A percentile compares a stretch with the other conserved stretches of the same genome.
phyloP scores from a whole-genome alignment of 257 asterid genomes.

The Fraxinus americana region DNA sequence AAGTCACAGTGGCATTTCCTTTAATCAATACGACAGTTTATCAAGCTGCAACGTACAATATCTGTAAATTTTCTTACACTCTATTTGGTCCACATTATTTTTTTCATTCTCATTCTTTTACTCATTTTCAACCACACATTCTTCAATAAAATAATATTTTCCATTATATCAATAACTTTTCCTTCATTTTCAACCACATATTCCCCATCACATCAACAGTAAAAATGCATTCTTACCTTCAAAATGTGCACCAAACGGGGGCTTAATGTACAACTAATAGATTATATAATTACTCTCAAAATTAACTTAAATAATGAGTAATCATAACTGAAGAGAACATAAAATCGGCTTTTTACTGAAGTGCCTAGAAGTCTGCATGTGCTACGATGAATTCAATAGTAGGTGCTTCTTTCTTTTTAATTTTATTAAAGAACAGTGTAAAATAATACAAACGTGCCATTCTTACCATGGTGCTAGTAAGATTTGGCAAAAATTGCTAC shows the following conservation, averaged over 20 bases:
- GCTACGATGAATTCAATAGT: background rate
- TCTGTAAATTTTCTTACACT: background rate
- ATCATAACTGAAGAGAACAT: background rate
- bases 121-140: too few relatives aligned
- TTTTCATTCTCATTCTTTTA: too few relatives aligned
- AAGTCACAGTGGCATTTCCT: background rate
- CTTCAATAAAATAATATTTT: too few relatives aligned
- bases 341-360: background rate
- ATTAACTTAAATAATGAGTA: background rate
- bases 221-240: too few relatives aligned
- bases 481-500: constrained; percentile 96
- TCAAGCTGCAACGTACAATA: constrained; percentile 20
- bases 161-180: too few relatives aligned
- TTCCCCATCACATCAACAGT: too few relatives aligned
- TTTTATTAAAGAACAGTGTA: background rate
- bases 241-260: too few relatives aligned
- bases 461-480: constrained; percentile 41
- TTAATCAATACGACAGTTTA: background rate
- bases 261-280: constrained; percentile 14
- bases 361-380: background rate
- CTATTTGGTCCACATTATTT: too few relatives aligned
- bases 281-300: constrained; percentile 11
- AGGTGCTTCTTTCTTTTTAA: background rate
- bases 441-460: background rate
- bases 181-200: too few relatives aligned